Base-by-base conservation (phyloP, 352 stramenopile genomes). In the Pythium oligandrum region DNA sequence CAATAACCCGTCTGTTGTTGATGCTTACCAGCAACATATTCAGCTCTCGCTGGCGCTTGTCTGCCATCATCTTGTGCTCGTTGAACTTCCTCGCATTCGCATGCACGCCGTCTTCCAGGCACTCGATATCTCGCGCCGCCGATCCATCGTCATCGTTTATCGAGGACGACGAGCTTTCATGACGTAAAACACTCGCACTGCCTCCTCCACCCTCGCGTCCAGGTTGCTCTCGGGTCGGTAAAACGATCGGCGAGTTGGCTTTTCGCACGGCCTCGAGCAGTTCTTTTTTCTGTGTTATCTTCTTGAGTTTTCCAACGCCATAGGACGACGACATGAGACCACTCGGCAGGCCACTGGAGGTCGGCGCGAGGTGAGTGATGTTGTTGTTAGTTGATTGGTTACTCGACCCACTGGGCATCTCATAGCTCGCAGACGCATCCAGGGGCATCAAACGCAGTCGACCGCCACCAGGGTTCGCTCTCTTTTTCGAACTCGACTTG, bases 81-180 rank as follows among this genome's bases (percentile, higher is more conserved):
- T 93, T 93, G 57, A 83, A 93, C 64, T 89, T 90, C 34, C 81
- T 63, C 0, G 75, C 83, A 40, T 87, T 90, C 1, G 66, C 40
- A 40, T 88, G 72, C 9, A 93, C 80, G 17, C 81, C 75, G 53
- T 90, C 81, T 56, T 89, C 78, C 11, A 93, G 51, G 35, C 35
- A 70, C 45, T 87, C 75, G 30, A 91, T 71, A 53, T 93, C 83
- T 52, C 72, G 71, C 6, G 70, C 57, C 11, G 64, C 71, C 0
- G 73, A 75, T 11, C n/a, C 40, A 30, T 39, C 30, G 30, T 30
- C 30, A 12, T 39, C 39, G 10, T 7, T 6, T 12, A 66, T 33
- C 2, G 53, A 59, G 7, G 51, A 43, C 3, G 57, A 55, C 30
- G 53, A 62, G 33, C 51, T 38, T 7, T 65, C 58, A 47, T 57